Evolutionary conservation across 352 stramenopile species (phyloP).

Genomic region (Globisporangium echinulatum): DNA sequence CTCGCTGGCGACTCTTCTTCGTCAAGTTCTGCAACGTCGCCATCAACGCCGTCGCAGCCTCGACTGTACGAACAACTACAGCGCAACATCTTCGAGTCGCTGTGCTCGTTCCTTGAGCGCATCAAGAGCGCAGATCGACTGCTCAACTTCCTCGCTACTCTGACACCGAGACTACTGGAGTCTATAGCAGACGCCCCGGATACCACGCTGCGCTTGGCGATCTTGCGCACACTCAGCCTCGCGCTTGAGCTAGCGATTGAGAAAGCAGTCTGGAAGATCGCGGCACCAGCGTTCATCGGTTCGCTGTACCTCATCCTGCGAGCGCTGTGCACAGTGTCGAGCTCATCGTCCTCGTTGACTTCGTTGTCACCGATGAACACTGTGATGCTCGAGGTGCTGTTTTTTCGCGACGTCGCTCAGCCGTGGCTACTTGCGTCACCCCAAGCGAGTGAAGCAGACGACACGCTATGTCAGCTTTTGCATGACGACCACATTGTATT

Average conservation of each 20-base stretch:
- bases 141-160: constrained; percentile 7
- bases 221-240: constrained; percentile 8
- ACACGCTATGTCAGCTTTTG: not conserved
- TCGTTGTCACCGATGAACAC: constrained; percentile 4
- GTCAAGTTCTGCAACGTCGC: no score
- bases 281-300: constrained; percentile 5
- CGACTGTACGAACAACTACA: constrained; percentile 1
- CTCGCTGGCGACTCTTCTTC: not conserved
- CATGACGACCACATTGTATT: constrained; percentile 8
- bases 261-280: constrained; percentile 12
- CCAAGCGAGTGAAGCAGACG: not conserved
- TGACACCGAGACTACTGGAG: constrained; percentile 5
- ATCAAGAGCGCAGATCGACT: constrained; percentile 13
- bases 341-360: not conserved
- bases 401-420: constrained; percentile 1
- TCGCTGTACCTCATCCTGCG: constrained; percentile 9
- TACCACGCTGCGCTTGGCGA: not conserved
- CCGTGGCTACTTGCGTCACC: not conserved
- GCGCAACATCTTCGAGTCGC: constrained; percentile 8
- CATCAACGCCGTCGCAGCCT: not conserved
- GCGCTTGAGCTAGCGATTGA: constrained; percentile 10
- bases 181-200: not conserved
- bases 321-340: constrained; percentile 1
- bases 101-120: constrained; percentile 8
- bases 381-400: constrained; percentile 6